Evolutionary conservation across 768 basidiomycete genomes (phyloP).

Genomic region (Hebeloma cylindrosporum): DNA sequence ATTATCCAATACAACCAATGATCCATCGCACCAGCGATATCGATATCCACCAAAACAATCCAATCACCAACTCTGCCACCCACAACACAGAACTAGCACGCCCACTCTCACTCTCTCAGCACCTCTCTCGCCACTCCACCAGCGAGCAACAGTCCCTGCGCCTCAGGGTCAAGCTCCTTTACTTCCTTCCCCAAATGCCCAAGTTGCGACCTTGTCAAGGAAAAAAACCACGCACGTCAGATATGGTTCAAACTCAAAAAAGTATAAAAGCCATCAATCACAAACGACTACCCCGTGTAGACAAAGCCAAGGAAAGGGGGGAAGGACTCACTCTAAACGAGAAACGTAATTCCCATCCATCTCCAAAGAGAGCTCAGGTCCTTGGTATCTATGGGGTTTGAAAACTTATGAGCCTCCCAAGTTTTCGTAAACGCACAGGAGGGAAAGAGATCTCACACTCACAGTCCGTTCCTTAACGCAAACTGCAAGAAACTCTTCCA

Average conservation of each 20-base stretch:
- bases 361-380: constrained; percentile 43
- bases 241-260: constrained; percentile 1
- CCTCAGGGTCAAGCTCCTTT: constrained; percentile 24
- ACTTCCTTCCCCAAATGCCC: constrained; percentile 13
- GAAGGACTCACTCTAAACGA: constrained; percentile 41
- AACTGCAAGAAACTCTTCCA: constrained; percentile 54
- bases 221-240: constrained; percentile 7
- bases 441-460: constrained; percentile 12
- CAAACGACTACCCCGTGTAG: background rate
- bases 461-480: constrained; percentile 46
- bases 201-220: constrained; percentile 19
- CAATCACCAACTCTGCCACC: background rate
- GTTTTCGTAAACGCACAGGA: background rate
- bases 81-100: background rate
- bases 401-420: constrained; percentile 2
- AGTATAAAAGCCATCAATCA: background rate
- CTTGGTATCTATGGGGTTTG: constrained; percentile 36
- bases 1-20: too few species aligned
- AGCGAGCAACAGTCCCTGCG: constrained; percentile 26
- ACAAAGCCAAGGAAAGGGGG: background rate
- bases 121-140: constrained; percentile 33
- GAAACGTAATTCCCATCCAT: constrained; percentile 50
- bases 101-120: constrained; percentile 25
- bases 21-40: too few species aligned
- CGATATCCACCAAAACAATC: too few species aligned